Evolutionary conservation across 129 eudicot species (phyloP).

Genomic region (Sambucus nigra): DNA sequence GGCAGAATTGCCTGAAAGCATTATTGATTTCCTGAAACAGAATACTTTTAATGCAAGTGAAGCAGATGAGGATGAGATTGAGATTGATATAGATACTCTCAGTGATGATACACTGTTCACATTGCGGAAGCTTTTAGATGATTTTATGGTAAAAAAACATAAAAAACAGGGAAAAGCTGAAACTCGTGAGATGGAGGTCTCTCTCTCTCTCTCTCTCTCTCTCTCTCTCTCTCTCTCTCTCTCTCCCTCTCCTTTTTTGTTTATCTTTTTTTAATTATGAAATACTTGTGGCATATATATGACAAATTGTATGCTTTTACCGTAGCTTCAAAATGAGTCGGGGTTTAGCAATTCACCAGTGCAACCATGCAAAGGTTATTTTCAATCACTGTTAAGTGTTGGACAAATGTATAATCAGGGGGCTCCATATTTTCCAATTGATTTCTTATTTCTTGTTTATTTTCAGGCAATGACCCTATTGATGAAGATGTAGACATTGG

Average conservation of each 20-base stretch:
- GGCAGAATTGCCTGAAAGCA: slow-evolving; percentile 54
- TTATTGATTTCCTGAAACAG: slow-evolving; percentile 56
- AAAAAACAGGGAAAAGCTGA: slow-evolving; percentile 24
- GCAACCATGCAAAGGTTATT: slow-evolving; percentile 55
- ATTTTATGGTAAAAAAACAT: slow-evolving; percentile 36
- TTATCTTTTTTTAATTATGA: background rate
- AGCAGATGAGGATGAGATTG: slow-evolving; percentile 68
- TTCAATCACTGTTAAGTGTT: background rate
- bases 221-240: background rate
- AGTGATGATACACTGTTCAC: slow-evolving; percentile 54
- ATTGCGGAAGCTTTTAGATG: slow-evolving; percentile 70
- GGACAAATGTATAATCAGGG: background rate
- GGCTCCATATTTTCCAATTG: background rate
- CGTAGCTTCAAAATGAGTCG: slow-evolving; percentile 54
- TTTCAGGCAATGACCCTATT: slow-evolving; percentile 44
- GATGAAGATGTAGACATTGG: slow-evolving; percentile 91
- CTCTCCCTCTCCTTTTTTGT: too few species aligned
- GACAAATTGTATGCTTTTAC: background rate
- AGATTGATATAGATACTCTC: slow-evolving; percentile 58
- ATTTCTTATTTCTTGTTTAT: slow-evolving; percentile 5
- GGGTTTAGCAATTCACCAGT: slow-evolving; percentile 57
- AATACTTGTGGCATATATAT: background rate
- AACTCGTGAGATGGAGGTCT: slow-evolving; percentile 62
- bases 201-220: background rate
- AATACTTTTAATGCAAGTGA: slow-evolving; percentile 37